phyloP scores from a whole-genome alignment of 106 monocot species.

The Dendrobium chrysotoxum region DNA sequence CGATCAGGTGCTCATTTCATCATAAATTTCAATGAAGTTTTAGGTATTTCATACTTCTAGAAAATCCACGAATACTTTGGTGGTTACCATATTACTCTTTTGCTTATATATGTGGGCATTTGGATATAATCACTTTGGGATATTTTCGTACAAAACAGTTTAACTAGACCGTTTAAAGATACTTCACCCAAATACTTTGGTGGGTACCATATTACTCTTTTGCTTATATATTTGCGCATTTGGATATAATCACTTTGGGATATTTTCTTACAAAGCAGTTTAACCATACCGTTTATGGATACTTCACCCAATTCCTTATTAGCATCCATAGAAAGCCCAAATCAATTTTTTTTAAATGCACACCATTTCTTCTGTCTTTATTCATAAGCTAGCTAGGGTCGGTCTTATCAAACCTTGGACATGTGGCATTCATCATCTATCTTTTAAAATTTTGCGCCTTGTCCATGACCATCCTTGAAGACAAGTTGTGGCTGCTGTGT shows the following conservation, averaged over 20 bases:
- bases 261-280: background rate
- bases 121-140: background rate
- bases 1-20: conserved; percentile 38
- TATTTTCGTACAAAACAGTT: background rate
- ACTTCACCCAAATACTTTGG: background rate
- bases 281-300: too few relatives aligned
- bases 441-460: too few relatives aligned
- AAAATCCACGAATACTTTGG: background rate
- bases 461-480: background rate
- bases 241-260: background rate
- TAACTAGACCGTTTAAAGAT: background rate
- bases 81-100: background rate
- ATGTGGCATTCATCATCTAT: too few relatives aligned
- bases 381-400: too few relatives aligned
- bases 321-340: background rate
- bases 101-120: background rate
- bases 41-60: background rate
- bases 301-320: background rate
- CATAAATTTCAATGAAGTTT: background rate
- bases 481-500: background rate
- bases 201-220: too few relatives aligned
- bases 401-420: too few relatives aligned
- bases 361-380: too few relatives aligned
- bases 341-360: too few relatives aligned
- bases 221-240: too few relatives aligned